These are phyloP conservation scores for Porogramme epimiltina DNA, from an alignment of 1,284 basidiomycete species.

Conservation along the genomic window DNA sequence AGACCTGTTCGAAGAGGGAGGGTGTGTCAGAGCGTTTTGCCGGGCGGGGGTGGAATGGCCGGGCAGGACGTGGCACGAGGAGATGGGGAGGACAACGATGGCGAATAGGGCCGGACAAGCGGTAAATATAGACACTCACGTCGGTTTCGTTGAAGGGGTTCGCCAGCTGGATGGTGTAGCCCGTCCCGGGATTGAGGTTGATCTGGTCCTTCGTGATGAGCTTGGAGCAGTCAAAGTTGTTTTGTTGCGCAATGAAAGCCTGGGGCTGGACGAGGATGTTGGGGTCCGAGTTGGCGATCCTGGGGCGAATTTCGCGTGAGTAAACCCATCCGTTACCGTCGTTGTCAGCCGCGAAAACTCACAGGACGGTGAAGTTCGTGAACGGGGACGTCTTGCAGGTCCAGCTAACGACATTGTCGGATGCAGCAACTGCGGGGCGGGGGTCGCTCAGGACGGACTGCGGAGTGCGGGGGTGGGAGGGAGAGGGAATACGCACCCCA, in stretches of 20 bases:
- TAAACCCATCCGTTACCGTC: not conserved
- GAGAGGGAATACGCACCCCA: conserved; percentile 41
- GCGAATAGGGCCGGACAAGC: not conserved
- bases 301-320: conserved; percentile 27
- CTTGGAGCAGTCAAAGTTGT: conserved; percentile 64
- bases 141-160: conserved; percentile 59
- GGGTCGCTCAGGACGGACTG: not conserved
- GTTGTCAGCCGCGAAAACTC: conserved; percentile 18
- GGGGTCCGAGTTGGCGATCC: conserved; percentile 42
- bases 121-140: conserved; percentile 31
- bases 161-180: conserved; percentile 61
- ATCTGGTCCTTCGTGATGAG: conserved; percentile 51
- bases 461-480: not conserved
- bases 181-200: conserved; percentile 41
- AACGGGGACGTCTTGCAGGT: conserved; percentile 38
- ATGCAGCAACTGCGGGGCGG: conserved; percentile 26
- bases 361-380: conserved; percentile 44
- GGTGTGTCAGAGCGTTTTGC: not conserved
- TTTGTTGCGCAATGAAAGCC: conserved; percentile 51
- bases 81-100: not conserved
- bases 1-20: conserved; percentile 48
- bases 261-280: conserved; percentile 34
- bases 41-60: not conserved
- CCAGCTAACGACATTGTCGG: conserved; percentile 44
- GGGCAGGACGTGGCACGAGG: not conserved